A percentile compares a stretch with the other conserved stretches of the same genome.
Evolutionary conservation across 208 protist species (phyloP).

Genomic region (Leishmania tarentolae): DNA sequence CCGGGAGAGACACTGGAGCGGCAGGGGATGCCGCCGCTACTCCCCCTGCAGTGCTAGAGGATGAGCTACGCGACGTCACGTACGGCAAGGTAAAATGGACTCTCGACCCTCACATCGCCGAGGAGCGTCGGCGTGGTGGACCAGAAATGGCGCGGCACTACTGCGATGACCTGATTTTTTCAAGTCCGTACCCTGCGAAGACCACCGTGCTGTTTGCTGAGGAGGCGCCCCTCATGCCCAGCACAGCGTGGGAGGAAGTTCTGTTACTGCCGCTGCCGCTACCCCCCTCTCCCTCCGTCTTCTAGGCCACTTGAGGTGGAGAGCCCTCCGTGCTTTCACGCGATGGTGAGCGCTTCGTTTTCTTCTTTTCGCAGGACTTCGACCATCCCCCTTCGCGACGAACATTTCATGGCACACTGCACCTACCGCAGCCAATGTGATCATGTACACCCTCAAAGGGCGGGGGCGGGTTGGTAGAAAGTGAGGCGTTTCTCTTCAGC

Average conservation of each 20-base stretch:
- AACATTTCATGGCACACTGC: background rate
- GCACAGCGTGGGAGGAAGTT: slow-evolving; percentile 16
- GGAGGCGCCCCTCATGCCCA: slow-evolving; percentile 14
- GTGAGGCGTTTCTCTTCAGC: background rate
- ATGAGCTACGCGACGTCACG: slow-evolving; percentile 75
- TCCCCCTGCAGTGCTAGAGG: slow-evolving; percentile 11
- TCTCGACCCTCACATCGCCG: slow-evolving; percentile 62
- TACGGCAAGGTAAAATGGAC: slow-evolving; percentile 51
- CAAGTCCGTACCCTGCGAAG: slow-evolving; percentile 17
- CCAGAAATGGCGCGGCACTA: slow-evolving; percentile 62
- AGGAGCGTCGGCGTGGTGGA: slow-evolving; percentile 71
- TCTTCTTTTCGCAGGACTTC: background rate
- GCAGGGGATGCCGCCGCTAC: background rate
- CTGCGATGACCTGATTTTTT: slow-evolving; percentile 60
- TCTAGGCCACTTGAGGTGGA: slow-evolving; percentile 36
- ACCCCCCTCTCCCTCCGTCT: slow-evolving; percentile 69
- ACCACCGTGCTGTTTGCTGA: slow-evolving; percentile 58
- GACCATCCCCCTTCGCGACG: background rate
- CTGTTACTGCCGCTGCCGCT: slow-evolving; percentile 76
- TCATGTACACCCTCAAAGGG: background rate
- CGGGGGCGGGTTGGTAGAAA: background rate
- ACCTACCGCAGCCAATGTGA: background rate
- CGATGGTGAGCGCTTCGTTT: background rate
- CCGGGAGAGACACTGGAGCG: background rate
- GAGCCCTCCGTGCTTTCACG: background rate